These are phyloP conservation scores for Tolypocladium ovalisporum DNA, from an alignment of 2,329 filamentous ascomycete genomes.

Conservation along the genomic window DNA sequence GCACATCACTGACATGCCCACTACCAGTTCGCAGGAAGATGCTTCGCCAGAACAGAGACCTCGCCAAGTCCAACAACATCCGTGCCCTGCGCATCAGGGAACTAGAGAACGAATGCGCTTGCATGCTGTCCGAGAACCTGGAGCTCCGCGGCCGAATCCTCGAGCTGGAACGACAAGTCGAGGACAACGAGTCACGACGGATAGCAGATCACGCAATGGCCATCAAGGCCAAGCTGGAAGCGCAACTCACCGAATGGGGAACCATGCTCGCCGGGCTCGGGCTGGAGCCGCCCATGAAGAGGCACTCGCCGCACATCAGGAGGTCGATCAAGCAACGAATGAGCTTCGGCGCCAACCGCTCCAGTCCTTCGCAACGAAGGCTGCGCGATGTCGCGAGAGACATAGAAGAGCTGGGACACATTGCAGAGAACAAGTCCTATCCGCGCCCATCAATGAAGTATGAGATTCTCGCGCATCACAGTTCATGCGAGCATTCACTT, in stretches of 20 bases:
- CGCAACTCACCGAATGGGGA: conserved; percentile 61
- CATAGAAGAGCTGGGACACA: conserved; percentile 40
- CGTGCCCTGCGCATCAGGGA: conserved; percentile 68
- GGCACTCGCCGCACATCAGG: conserved; percentile 28
- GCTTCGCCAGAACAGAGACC: conserved; percentile 73
- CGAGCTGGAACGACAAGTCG: conserved; percentile 55
- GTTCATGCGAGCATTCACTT: conserved; percentile 18
- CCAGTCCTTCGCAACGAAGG: conserved; percentile 43
- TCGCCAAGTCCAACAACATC: conserved; percentile 67
- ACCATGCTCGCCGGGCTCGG: conserved; percentile 57
- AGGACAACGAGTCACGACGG: conserved; percentile 46
- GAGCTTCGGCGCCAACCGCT: conserved; percentile 25
- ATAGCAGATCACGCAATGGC: conserved; percentile 55
- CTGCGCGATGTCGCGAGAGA: conserved; percentile 46
- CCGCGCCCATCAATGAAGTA: conserved; percentile 60
- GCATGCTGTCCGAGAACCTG: conserved; percentile 69
- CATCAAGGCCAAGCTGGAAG: conserved; percentile 61
- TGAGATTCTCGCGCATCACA: conserved; percentile 13
- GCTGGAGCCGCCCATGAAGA: conserved; percentile 43
- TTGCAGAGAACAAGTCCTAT: conserved; percentile 58
- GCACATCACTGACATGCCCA: conserved; percentile 2
- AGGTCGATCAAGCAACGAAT: conserved; percentile 29
- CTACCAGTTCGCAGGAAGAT: conserved; percentile 63
- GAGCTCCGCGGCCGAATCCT: conserved; percentile 60
- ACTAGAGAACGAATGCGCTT: conserved; percentile 65